Percentiles rank a stretch among this genome's conserved stretches.
Evolutionary conservation across 2,329 filamentous ascomycete species (phyloP).

Genomic region (Colletotrichum echinochloae): DNA sequence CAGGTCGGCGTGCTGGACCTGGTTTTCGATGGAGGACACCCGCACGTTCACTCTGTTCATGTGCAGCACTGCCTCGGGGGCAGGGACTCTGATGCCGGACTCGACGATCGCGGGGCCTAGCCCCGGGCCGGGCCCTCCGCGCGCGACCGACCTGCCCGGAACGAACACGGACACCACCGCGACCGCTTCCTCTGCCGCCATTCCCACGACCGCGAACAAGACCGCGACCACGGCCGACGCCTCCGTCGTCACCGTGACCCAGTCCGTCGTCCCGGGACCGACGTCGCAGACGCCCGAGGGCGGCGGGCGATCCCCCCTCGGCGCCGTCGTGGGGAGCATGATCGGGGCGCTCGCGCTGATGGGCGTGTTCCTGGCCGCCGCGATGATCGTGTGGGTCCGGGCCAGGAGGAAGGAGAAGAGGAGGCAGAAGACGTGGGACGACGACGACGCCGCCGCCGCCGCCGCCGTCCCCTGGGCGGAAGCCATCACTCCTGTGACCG

Average conservation of each 20-base stretch:
- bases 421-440: background rate
- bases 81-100: background rate
- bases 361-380: background rate
- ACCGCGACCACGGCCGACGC: background rate
- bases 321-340: slow-evolving; percentile 9
- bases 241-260: background rate
- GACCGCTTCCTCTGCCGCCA: too few relatives aligned
- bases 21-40: background rate
- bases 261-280: background rate
- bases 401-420: slow-evolving; percentile 8
- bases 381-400: slow-evolving; percentile 2
- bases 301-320: background rate
- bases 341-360: slow-evolving; percentile 28
- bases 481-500: background rate
- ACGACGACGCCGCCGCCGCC: too few relatives aligned
- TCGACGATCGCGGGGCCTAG: background rate
- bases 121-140: background rate
- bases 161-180: background rate
- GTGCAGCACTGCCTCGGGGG: background rate
- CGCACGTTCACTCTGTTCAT: slow-evolving; percentile 15
- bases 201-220: background rate
- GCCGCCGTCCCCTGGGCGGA: too few relatives aligned
- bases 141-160: background rate
- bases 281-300: background rate
- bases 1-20: slow-evolving; percentile 11